phyloP scores from a whole-genome alignment of 1,284 basidiomycete species.

The Ceratobasidium sp. region DNA sequence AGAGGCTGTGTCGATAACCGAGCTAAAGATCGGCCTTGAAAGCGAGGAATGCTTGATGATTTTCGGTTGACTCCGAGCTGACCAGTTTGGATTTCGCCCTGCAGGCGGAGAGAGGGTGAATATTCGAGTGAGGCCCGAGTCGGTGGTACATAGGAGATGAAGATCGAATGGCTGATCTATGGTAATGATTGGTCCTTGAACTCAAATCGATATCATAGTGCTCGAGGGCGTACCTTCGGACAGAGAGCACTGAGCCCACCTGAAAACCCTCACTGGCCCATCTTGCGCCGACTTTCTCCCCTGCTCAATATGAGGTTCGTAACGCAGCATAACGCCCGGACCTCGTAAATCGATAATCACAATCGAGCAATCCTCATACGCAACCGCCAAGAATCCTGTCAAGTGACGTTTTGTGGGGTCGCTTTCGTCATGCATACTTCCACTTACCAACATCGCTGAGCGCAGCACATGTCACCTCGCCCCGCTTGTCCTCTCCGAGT shows the following conservation, averaged over 20 bases:
- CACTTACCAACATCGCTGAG: slow-evolving; percentile 77
- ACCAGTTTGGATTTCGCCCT: slow-evolving; percentile 55
- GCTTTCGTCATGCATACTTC: background rate
- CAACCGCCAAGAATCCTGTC: slow-evolving; percentile 79
- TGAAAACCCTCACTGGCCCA: slow-evolving; percentile 67
- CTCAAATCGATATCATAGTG: background rate
- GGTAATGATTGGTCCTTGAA: background rate
- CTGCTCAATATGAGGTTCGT: slow-evolving; percentile 57
- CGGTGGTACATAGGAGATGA: slow-evolving; percentile 72
- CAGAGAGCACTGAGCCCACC: slow-evolving; percentile 75
- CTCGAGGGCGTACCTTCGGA: slow-evolving; percentile 62
- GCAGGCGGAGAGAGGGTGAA: slow-evolving; percentile 66
- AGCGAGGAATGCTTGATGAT: slow-evolving; percentile 61
- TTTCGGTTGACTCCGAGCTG: slow-evolving; percentile 64
- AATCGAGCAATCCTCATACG: slow-evolving; percentile 72
- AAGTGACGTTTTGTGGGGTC: background rate
- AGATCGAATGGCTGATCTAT: slow-evolving; percentile 68
- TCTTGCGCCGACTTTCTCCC: slow-evolving; percentile 56
- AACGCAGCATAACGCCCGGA: slow-evolving; percentile 71
- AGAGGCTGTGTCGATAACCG: slow-evolving; percentile 72
- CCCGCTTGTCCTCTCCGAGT: slow-evolving; percentile 67
- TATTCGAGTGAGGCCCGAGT: slow-evolving; percentile 71
- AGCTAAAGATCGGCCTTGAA: slow-evolving; percentile 67
- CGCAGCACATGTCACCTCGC: slow-evolving; percentile 67
- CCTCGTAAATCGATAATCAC: slow-evolving; percentile 79